These are phyloP conservation scores for Aureobasidium leucospermi DNA, from an alignment of 2,329 filamentous ascomycete genomes.

Conservation along the genomic window DNA sequence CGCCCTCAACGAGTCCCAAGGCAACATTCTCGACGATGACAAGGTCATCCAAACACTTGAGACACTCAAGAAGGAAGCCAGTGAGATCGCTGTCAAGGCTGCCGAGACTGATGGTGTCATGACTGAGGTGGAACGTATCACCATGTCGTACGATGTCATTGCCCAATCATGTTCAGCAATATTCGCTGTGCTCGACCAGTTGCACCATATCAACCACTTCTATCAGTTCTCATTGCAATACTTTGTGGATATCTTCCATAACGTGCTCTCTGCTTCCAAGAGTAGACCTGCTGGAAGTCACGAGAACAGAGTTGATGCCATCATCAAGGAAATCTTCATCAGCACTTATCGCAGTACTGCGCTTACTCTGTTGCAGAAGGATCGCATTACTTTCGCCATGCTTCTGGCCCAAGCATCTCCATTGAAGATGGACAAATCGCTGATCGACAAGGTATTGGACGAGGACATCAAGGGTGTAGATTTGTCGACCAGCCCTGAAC, in stretches of 20 bases:
- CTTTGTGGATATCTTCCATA: constrained; percentile 95
- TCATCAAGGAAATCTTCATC: constrained; percentile 84
- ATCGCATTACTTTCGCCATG: constrained; percentile 89
- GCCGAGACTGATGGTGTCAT: constrained; percentile 95
- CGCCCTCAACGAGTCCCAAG: constrained; percentile 92
- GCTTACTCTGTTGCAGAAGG: constrained; percentile 83
- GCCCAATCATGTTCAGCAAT: constrained; percentile 94
- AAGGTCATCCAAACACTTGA: constrained; percentile 97
- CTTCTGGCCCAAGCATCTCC: constrained; percentile 93
- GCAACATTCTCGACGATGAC: constrained; percentile 97
- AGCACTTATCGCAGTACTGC: constrained; percentile 92
- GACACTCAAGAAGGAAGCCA: constrained; percentile 94
- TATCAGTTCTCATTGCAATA: constrained; percentile 99
- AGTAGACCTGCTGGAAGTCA: constrained; percentile 53
- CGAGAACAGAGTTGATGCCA: constrained; percentile 74
- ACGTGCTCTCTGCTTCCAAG: constrained; percentile 75
- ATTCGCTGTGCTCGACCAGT: constrained; percentile 91
- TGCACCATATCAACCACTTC: constrained; percentile 98
- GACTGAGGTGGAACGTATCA: constrained; percentile 95
- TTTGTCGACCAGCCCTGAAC: constrained; percentile 60
- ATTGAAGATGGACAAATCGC: constrained; percentile 83
- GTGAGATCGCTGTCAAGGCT: constrained; percentile 94
- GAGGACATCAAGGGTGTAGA: constrained; percentile 68
- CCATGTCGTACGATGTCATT: constrained; percentile 86
- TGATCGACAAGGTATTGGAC: constrained; percentile 83